A percentile compares a stretch with the other conserved stretches of the same genome.
phyloP scores from a whole-genome alignment of 805 yeast species.

The Wickerhamiella hasegawae region DNA sequence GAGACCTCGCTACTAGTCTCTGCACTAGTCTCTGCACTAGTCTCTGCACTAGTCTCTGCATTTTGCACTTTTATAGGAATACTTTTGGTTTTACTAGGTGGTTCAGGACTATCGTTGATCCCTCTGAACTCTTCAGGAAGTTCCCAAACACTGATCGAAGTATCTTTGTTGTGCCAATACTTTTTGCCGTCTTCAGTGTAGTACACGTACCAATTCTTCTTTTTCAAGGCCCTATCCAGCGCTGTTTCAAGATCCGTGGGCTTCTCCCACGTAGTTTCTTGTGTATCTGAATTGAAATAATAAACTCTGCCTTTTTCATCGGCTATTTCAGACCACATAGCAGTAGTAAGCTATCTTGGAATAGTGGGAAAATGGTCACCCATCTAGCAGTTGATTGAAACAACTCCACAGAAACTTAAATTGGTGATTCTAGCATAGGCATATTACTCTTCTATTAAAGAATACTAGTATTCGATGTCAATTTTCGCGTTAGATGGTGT shows the following conservation, averaged over 20 bases:
- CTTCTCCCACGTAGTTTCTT: slow-evolving; percentile 66
- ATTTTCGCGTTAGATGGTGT: too few species aligned
- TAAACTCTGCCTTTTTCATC: too few species aligned
- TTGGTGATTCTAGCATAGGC: too few species aligned
- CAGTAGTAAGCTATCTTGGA: too few species aligned
- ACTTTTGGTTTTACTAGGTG: slow-evolving; percentile 2
- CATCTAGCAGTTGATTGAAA: too few species aligned
- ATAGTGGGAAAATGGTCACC: too few species aligned
- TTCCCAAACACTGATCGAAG: slow-evolving; percentile 68
- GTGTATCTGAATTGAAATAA: slow-evolving; percentile 50
- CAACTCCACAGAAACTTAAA: too few species aligned
- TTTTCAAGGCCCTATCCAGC: slow-evolving; percentile 28
- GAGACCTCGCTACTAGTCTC: not conserved
- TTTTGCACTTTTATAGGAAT: not conserved
- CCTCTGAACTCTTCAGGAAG: slow-evolving; percentile 38
- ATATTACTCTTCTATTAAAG: too few species aligned
- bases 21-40: not conserved
- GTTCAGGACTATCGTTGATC: too few species aligned
- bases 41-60: not conserved
- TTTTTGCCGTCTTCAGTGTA: slow-evolving; percentile 38
- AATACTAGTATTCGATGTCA: too few species aligned
- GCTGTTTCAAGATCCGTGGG: slow-evolving; percentile 37
- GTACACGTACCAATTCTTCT: slow-evolving; percentile 39
- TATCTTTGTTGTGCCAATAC: slow-evolving; percentile 52
- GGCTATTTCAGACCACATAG: too few species aligned